Evolutionary conservation across 805 yeast genomes (phyloP).

Genomic region (Saccharomyces kudriavzevii): DNA sequence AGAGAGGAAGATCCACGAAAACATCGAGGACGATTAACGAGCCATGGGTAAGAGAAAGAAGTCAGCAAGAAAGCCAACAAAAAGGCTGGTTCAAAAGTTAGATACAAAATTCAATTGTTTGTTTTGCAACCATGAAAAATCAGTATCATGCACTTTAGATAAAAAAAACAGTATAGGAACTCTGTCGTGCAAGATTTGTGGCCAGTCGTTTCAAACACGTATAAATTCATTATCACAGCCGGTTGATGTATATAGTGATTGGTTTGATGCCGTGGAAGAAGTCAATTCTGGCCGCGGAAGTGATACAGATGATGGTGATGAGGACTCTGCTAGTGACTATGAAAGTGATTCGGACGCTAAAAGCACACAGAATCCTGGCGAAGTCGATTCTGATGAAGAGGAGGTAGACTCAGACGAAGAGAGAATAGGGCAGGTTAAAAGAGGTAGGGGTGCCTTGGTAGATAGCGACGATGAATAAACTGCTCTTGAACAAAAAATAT

Average conservation of each 20-base stretch:
- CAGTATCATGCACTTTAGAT: conserved; percentile 82
- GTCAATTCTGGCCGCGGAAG: conserved; percentile 35
- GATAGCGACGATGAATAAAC: conserved; percentile 21
- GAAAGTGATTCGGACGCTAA: conserved; percentile 31
- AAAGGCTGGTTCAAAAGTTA: conserved; percentile 66
- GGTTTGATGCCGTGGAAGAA: conserved; percentile 94
- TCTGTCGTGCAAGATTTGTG: conserved; percentile 84
- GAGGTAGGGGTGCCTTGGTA: conserved; percentile 13
- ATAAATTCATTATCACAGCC: conserved; percentile 76
- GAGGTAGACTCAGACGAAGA: conserved; percentile 19
- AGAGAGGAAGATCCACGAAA: neutral
- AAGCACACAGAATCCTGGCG: conserved; percentile 1
- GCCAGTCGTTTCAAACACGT: conserved; percentile 84
- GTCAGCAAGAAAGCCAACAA: conserved; percentile 73
- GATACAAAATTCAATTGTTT: conserved; percentile 83
- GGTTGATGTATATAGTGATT: conserved; percentile 89
- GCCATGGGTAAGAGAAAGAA: conserved; percentile 72
- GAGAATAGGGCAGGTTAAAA: conserved; percentile 10
- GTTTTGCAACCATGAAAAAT: conserved; percentile 91
- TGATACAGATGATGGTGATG: conserved; percentile 28
- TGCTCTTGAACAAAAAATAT: neutral
- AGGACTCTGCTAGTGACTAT: conserved; percentile 28
- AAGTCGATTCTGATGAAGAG: conserved; percentile 14
- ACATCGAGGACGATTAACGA: neutral
- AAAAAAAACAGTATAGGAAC: conserved; percentile 80